Evolutionary conservation across 345 rosid species (phyloP), one percentile per base, ranked within the genome.

Genomic region (Salix exigua): DNA sequence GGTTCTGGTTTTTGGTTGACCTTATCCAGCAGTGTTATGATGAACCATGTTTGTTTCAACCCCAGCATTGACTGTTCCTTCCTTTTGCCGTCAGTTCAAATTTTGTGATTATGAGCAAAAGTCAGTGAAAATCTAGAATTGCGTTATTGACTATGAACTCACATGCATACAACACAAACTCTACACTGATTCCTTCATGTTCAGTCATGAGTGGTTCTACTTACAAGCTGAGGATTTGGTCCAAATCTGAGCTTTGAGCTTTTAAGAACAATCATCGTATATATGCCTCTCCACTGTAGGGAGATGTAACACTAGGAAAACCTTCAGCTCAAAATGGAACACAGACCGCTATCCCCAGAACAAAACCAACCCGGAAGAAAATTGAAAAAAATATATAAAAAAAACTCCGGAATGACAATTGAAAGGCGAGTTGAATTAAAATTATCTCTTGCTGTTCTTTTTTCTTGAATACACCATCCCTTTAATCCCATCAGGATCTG

Each of bases 401-500:
- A 42, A 42, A 2, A 42, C 14, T 11, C 46, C 7, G 19, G n/a
- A 18, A 66, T 25, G 70, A 18, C 7, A 72, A 37, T 35, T 38
- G 42, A 13, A 60, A 58, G n/a, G 5, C 0, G 58, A 68, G 16
- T 18, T 37, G 14, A 25, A 50, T 26, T 16, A 25, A 9, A 28
- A 28, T 75, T 72, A 85, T 35, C 75, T 89, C 55, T 79, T 90
- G 73, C 73, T 85, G 38, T 58, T 88, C 73, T 80, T 85, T 78
- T 88, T 93, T 60, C 89, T 88, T 7, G 93, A 88, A 77, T 82
- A 91, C 30, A 95, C 97, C 99, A 95, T 93, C 55, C 97, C 99
- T 19, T 87, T 86, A 73, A 95, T 95, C 80, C 99, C 99, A 83
- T 85, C 96, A 37, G 97, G 97, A 73, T 95, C 99, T 14, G 96